Evolutionary conservation across 2,329 filamentous ascomycete species (phyloP), one percentile per base, ranked within the genome.

Genomic region (Tothia fuscella): DNA sequence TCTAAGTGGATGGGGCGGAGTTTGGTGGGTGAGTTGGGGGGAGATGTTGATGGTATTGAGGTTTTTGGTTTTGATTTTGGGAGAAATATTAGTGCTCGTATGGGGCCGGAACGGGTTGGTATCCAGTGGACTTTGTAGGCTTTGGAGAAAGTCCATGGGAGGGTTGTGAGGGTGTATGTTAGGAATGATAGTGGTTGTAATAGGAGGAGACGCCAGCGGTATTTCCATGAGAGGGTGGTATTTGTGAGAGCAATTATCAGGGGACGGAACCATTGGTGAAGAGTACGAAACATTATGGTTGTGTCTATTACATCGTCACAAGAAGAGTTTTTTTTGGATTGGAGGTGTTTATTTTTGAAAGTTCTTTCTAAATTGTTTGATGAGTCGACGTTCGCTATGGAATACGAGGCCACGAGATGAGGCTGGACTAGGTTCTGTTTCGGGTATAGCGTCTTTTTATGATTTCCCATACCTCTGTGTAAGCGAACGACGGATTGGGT

Each of bases 171-270:
- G 25, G 56, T 47, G 47, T 62, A 59, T 9, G 56, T 57, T 6
- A 68, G 44, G 25, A 64, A 41, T 3, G 52, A 53, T n/a, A 63
- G 50, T 12, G 65, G 64, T 44, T 66, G 62, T 14, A 70, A 57
- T 28, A 59, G 41, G 16, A 71, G 51, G 7, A 66, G 56, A 6
- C 65, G 62, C 62, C 65, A 66, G 47, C 65, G 63, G 21, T 59
- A 49, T 12, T 47, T 44, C 46, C 58, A 64, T 3, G 65, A 58
- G 30, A 68, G 54, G 36, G 51, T 49, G 14, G 43, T 48, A 9
- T 57, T 51, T 46, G 63, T 59, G 30, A 67, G 41, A 19, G 60
- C 58, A 31, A 48, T 45, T 28, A 43, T 41, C 31, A 36, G 41
- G 20, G 48, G 48, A 4, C 37, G 47, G 25, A 46, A 34, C 4